Conservation (phyloP, 768 basidiomycete species). For the Leccinum subtestaceum region DNA sequence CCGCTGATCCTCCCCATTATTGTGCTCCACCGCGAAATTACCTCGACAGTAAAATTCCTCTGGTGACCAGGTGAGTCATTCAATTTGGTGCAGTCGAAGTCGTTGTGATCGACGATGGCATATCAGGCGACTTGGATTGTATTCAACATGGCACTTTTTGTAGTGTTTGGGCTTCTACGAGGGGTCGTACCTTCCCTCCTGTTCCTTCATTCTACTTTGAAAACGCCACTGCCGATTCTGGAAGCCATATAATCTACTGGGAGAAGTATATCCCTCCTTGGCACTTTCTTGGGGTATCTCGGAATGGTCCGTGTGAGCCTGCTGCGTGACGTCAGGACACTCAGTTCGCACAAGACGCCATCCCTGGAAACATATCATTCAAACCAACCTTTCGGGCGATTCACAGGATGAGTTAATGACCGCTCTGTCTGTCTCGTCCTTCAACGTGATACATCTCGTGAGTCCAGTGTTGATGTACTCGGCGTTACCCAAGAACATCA, state of each 20-base stretch:
- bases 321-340: neutral
- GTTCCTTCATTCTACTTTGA: constrained; percentile 29
- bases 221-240: constrained; percentile 1
- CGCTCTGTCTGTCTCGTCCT: constrained; percentile 13
- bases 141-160: constrained; percentile 28
- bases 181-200: constrained; percentile 41
- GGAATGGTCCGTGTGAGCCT: constrained; percentile 17
- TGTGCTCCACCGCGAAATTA: constrained; percentile 27
- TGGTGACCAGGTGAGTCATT: constrained; percentile 27
- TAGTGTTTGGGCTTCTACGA: constrained; percentile 37
- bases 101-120: neutral
- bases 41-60: constrained; percentile 29
- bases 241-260: constrained; percentile 34
- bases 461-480: constrained; percentile 29
- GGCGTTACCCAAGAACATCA: constrained; percentile 14
- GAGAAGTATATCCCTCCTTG: constrained; percentile 40
- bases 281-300: constrained; percentile 32
- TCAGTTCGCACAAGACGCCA: constrained; percentile 22
- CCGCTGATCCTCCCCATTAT: constrained; percentile 37
- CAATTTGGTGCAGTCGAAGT: neutral
- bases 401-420: constrained; percentile 15
- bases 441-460: constrained; percentile 26
- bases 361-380: constrained; percentile 20
- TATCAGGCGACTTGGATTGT: constrained; percentile 28
- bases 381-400: constrained; percentile 30